Base-by-base conservation (phyloP, 306 rosid species). In the Phaseolus lunatus region DNA sequence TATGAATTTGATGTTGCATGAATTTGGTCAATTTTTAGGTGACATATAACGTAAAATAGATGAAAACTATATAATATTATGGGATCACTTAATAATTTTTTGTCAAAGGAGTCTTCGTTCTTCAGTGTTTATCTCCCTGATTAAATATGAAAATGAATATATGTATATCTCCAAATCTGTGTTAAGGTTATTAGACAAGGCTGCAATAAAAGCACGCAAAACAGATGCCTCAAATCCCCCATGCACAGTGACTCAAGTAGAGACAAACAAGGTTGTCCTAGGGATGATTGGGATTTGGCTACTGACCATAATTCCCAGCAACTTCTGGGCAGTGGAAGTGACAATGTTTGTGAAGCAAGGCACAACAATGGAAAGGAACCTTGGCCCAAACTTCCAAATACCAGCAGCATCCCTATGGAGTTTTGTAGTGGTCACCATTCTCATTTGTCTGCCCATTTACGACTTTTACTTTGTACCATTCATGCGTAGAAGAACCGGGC, bases 291-390 rank as follows among this genome's bases (percentile, higher is more conserved):
- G 82, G 23, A 91, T 91, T 52, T 91, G 97, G 97, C 41, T 89
- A 26, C 92, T 90, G 23, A 88, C 89, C 13, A 83, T 91, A 67
- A 73, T 91, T 58, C 97, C 97, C 1, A 84, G 88, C 92, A 89
- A 90, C 54, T 78, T 88, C 48, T 89, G 91, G 94, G 94, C 94
- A 78, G 77, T 88, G 77, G 89, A 88, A 71, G 62, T 57, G 66
- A 89, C 97, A 10, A 77, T 89, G 44, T 91, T 89, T 63, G 56
- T 90, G 56, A 92, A 84, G 78, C 97, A 92, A 85, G 93, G 97
- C 23, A 85, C 90, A 65, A 90, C 97, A 52, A 80, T 92, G 2
- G 75, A 90, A 5, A 69, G 95, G 45, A 61, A 39, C n/a, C 1
- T 92, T 0, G 97, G 96, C 8, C 70, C 53, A 12, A 76, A 53